Conservation (phyloP, 1,284 basidiomycete species). For the Austroboletus novae-zelandiae region DNA sequence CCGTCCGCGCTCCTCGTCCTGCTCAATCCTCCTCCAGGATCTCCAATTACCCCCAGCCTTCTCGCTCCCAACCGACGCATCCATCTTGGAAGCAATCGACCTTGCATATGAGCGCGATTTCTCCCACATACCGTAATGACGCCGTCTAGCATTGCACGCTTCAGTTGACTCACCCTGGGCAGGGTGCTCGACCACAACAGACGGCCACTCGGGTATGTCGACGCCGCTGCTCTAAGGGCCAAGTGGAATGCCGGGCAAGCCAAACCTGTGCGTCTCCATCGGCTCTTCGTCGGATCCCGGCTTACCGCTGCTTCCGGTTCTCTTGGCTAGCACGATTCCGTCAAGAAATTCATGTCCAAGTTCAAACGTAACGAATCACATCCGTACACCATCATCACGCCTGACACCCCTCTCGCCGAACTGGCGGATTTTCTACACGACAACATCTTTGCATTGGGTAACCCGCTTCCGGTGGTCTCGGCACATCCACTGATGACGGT, state of each 20-base stretch:
- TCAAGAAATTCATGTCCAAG: slow-evolving; percentile 68
- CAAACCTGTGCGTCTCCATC: slow-evolving; percentile 53
- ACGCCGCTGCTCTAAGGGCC: slow-evolving; percentile 70
- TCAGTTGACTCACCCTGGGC: slow-evolving; percentile 9
- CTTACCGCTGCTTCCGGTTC: not conserved
- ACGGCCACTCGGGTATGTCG: slow-evolving; percentile 79
- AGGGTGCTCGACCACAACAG: slow-evolving; percentile 75
- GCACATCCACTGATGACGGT: slow-evolving; percentile 2
- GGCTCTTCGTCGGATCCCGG: not conserved
- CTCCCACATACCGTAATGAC: slow-evolving; percentile 82
- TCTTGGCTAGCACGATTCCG: slow-evolving; percentile 54
- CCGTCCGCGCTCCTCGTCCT: not conserved
- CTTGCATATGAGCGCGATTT: slow-evolving; percentile 89
- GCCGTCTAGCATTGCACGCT: too few relatives aligned
- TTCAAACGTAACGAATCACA: slow-evolving; percentile 69
- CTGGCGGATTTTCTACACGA: slow-evolving; percentile 71
- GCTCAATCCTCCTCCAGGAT: slow-evolving; percentile 50
- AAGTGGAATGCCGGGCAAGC: slow-evolving; percentile 76
- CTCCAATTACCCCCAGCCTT: slow-evolving; percentile 88
- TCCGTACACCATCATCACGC: slow-evolving; percentile 79
- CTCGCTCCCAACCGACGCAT: slow-evolving; percentile 70
- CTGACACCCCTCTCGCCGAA: slow-evolving; percentile 71
- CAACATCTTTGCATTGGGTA: slow-evolving; percentile 79
- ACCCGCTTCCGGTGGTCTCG: slow-evolving; percentile 16
- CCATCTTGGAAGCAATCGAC: slow-evolving; percentile 73